Percentiles rank a stretch among this genome's conserved stretches.
Conservation (phyloP, 495 filamentous ascomycete species). For the Amphirosellinia nigrospora region DNA sequence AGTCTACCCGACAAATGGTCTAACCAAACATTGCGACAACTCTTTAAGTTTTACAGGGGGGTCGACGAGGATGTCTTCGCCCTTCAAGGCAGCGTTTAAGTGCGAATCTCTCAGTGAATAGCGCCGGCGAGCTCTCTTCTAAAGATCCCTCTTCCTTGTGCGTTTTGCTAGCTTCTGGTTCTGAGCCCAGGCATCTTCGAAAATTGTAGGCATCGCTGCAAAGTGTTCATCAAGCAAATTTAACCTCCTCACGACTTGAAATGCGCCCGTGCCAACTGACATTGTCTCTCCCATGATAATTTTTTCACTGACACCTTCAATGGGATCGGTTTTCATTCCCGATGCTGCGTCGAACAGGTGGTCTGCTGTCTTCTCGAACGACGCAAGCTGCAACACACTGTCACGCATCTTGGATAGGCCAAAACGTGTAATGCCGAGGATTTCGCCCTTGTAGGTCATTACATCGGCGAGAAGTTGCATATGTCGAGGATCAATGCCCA, state of each 20-base stretch:
- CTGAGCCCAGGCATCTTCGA: constrained; percentile 76
- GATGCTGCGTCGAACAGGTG: constrained; percentile 96
- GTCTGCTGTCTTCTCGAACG: constrained; percentile 98
- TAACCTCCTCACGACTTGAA: constrained; percentile 81
- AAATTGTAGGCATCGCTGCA: constrained; percentile 67
- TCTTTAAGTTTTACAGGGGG: not conserved
- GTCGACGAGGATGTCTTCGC: not conserved
- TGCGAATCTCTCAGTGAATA: not conserved
- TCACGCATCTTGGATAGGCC: constrained; percentile 97
- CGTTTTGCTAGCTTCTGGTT: constrained; percentile 21
- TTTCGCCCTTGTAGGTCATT: constrained; percentile 98
- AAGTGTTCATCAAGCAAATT: constrained; percentile 70
- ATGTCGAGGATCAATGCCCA: constrained; percentile 97
- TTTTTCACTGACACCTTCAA: constrained; percentile 94
- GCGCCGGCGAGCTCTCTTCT: not conserved
- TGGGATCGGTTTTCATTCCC: constrained; percentile 82
- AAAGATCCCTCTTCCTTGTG: constrained; percentile 5
- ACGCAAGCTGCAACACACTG: constrained; percentile 89
- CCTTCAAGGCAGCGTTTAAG: not conserved
- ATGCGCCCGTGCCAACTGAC: constrained; percentile 86
- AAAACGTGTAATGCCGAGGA: constrained; percentile 97
- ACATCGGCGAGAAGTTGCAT: constrained; percentile 99
- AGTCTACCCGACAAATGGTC: not conserved
- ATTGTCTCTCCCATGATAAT: constrained; percentile 98
- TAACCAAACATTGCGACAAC: not conserved